Evolutionary conservation across 768 basidiomycete species (phyloP).

Genomic region (Paxillus involutus): DNA sequence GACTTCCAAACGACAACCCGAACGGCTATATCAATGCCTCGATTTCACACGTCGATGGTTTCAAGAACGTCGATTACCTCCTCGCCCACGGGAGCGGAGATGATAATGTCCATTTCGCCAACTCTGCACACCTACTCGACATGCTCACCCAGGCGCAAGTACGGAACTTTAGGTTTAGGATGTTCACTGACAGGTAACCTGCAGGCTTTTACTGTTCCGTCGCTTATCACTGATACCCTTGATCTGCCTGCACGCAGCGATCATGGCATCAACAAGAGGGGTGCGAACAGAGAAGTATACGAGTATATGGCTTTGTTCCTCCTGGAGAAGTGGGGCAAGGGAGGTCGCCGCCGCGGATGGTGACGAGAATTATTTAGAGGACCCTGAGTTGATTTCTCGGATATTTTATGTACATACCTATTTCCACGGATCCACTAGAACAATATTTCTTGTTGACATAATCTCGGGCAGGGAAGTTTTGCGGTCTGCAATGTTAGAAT

Average conservation of each 20-base stretch:
- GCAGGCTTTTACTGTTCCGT: neutral
- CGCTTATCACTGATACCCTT: constrained; percentile 8
- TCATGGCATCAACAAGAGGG: constrained; percentile 71
- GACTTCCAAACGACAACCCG: constrained; percentile 72
- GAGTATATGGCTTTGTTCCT: constrained; percentile 86
- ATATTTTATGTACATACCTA: neutral
- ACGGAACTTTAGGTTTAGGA: constrained; percentile 79
- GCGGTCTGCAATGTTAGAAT: neutral
- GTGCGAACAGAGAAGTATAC: constrained; percentile 82
- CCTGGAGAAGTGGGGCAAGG: constrained; percentile 91
- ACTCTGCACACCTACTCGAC: constrained; percentile 88
- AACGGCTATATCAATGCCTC: constrained; percentile 90
- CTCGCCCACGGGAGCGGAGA: constrained; percentile 94
- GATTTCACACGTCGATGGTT: constrained; percentile 85
- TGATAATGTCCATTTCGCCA: constrained; percentile 95
- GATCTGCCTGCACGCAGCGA: constrained; percentile 49
- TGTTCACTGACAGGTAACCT: constrained; percentile 93
- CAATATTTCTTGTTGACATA: constrained; percentile 4
- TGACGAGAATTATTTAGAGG: constrained; percentile 22
- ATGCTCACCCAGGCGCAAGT: constrained; percentile 84
- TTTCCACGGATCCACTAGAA: too few relatives aligned
- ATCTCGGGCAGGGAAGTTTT: neutral
- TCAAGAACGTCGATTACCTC: constrained; percentile 75
- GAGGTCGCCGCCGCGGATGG: constrained; percentile 64
- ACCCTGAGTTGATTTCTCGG: neutral